phyloP scores from a whole-genome alignment of 1,139 yeast genomes.

The Petasospora fabianii region DNA sequence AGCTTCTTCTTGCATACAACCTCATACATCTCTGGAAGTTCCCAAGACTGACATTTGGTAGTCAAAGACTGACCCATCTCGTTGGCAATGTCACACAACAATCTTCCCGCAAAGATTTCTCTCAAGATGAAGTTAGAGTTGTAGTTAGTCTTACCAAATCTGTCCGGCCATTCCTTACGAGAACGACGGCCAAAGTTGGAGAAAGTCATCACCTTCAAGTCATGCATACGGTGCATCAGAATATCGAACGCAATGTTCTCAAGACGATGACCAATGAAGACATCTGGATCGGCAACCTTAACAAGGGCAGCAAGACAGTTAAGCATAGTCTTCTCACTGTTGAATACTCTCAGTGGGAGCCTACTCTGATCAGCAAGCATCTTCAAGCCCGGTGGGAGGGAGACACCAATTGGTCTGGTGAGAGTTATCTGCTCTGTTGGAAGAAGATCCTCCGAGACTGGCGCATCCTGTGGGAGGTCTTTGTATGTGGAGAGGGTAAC shows the following conservation, averaged over 20 bases:
- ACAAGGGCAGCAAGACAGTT: constrained; percentile 71
- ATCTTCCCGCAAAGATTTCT: constrained; percentile 79
- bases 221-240: constrained; percentile 77
- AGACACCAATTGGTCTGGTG: constrained; percentile 66
- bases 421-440: constrained; percentile 64
- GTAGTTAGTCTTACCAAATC: constrained; percentile 51
- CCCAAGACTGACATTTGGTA: constrained; percentile 94
- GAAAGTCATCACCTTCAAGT: constrained; percentile 69
- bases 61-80: constrained; percentile 95
- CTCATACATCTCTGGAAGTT: constrained; percentile 84
- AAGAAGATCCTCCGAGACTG: constrained; percentile 49
- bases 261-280: constrained; percentile 80
- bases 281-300: constrained; percentile 81
- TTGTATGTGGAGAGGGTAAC: constrained; percentile 70
- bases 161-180: constrained; percentile 72
- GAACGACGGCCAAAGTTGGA: constrained; percentile 81
- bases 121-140: constrained; percentile 50
- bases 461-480: constrained; percentile 68
- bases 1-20: constrained; percentile 63
- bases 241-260: constrained; percentile 80
- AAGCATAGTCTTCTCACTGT: constrained; percentile 70
- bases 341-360: constrained; percentile 51
- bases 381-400: constrained; percentile 72
- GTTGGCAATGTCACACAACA: constrained; percentile 88
- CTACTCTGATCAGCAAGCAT: constrained; percentile 50